These are phyloP conservation scores for Nematocida minor DNA, from an alignment of 371 early-diverging fungal genomes.

Conservation along the genomic window DNA sequence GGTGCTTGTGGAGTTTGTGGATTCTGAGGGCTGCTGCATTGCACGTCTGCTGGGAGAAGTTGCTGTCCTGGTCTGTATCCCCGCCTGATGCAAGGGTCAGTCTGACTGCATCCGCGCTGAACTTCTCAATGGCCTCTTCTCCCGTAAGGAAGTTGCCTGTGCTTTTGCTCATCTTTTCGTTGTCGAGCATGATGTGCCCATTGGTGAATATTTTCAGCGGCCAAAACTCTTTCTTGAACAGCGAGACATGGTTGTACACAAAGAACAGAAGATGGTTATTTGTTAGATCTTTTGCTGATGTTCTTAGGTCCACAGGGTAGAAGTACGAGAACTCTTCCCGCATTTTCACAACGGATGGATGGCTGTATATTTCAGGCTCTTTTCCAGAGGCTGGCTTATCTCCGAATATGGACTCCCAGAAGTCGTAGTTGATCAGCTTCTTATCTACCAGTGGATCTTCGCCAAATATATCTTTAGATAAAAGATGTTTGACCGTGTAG, in stretches of 20 bases:
- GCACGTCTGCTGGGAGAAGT: constrained; percentile 90
- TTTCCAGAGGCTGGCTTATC: constrained; percentile 54
- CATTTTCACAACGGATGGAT: constrained; percentile 19
- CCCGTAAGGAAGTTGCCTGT: constrained; percentile 97
- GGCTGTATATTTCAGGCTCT: constrained; percentile 58
- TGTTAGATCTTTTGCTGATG: constrained; percentile 94
- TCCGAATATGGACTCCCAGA: constrained; percentile 86
- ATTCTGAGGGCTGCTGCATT: constrained; percentile 87
- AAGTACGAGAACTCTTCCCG: constrained; percentile 75
- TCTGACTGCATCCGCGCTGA: constrained; percentile 91
- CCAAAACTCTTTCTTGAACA: constrained; percentile 87
- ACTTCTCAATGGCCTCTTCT: constrained; percentile 74
- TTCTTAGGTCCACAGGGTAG: constrained; percentile 93
- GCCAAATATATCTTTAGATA: constrained; percentile 71
- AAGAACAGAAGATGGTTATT: constrained; percentile 96
- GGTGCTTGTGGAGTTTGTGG: constrained; percentile 74
- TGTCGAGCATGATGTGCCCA: constrained; percentile 90
- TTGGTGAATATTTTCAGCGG: constrained; percentile 84
- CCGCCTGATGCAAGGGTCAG: constrained; percentile 87
- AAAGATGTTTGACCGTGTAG: constrained; percentile 89
- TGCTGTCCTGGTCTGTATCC: constrained; percentile 93
- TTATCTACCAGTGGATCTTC: constrained; percentile 75
- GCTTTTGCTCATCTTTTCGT: constrained; percentile 97
- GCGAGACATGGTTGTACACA: constrained; percentile 91
- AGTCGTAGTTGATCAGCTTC: constrained; percentile 79